Base-by-base conservation (phyloP, 2,329 filamentous ascomycete species). In the Cercospora citrullina region DNA sequence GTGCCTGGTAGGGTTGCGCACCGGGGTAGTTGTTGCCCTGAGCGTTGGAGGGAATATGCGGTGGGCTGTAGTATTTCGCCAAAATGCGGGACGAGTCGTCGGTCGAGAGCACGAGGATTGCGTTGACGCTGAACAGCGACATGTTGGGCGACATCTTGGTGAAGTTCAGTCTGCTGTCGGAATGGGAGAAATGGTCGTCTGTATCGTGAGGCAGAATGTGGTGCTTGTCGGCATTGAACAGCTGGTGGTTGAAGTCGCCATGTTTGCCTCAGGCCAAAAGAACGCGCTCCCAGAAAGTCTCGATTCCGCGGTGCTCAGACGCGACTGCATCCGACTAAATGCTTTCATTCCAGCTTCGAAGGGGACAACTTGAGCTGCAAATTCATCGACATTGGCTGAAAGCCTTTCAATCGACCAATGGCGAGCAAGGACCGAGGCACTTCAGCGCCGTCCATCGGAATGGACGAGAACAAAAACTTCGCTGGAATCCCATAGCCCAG, bases 11-110 rank as follows among this genome's bases (percentile, higher is more conserved):
- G 23, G 94, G 92, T 78, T 91, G 92, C 72, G 87, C 86, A 76
- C 87, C 87, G 57, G 87, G 87, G 75, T 86, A 87, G 77, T 87
- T 83, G 74, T 87, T 84, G 72, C 85, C 82, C 66, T 85, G 80
- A 75, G 83, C 84, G 83, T 90, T 64, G 33, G 64, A 23, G 60
- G 64, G 64, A 14, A 80, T 80, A 78, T 92, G 90, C 68, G 90
- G 90, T 71, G 89, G 85, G 70, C 84, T 86, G 85, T 94, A 97
- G 87, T 97, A 97, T 85, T 97, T 97, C 77, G 93, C 89, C 80
- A 97, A 93, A 83, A 98, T 92, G 80, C 94, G 89, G 69, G 91
- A 91, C 78, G 92, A 92, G 80, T 98, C 94, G 82, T 97, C 93
- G 69, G 90, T 90, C 77, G 90, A 79, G 69, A 84, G 79, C 71